Base-by-base conservation (phyloP, 768 basidiomycete genomes). In the Suillus bovinus region DNA sequence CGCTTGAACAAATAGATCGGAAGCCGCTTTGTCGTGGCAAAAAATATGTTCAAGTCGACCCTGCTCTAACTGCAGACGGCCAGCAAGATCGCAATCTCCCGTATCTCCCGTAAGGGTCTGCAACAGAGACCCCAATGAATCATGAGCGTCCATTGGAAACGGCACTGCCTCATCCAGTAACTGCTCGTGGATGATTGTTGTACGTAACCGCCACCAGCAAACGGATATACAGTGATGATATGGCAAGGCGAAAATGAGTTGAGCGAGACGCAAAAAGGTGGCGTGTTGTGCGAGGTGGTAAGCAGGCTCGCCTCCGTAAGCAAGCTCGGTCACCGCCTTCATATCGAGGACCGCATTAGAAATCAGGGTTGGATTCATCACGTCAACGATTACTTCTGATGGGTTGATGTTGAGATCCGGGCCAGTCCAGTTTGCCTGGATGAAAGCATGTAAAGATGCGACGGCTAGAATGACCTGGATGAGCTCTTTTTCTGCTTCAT, bases 351-450 rank as follows among this genome's bases (percentile, higher is more conserved):
- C 60, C 24, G 86, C 81, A 41, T 86, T 81, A 41, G 79, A 77
- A 33, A 77, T 39, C 20, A 60, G n/a, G 3, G 64, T 29, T n/a
- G 68, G 52, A 36, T 72, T 65, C 33, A 67, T 66, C 44, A 78
- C 68, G 29, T 84, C 78, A 61, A 73, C 50, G 68, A 82, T 70
- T 53, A 80, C 58, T 39, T 77, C 79, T 66, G 76, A 68, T 50
- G 82, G 71, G 64, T 75, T 74, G 64, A 95, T 73, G 63, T 86
- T 78, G 47, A 97, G 82, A 68, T 91, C 83, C 3, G 97, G 97
- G 6, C 97, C 97, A 0, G 96, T 98, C 94, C 95, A 99, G 75
- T 99, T 99, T 33, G 80, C 82, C 73, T 99, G 97, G 5, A 95
- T 80, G 77, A 96, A 99, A 0, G 92, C 86, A 66, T 97, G 94